Percentiles rank a stretch among this genome's conserved stretches.
Conservation (phyloP, 1,139 yeast species). For the Saccharomyces hybrid region DNA sequence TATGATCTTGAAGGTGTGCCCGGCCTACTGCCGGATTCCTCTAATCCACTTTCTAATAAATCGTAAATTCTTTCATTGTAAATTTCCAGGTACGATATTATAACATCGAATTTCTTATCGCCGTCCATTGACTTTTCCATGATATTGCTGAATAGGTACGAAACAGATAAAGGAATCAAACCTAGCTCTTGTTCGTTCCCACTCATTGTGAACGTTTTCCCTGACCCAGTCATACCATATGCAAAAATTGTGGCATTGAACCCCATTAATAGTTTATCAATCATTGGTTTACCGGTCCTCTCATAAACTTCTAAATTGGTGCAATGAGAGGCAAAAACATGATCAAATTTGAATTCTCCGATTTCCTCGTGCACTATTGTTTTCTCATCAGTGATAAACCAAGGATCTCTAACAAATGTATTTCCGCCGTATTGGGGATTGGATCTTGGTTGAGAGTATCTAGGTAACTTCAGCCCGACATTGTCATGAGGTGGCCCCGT, state of each 20-base stretch:
- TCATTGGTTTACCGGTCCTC: slow-evolving; percentile 52
- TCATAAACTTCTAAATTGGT: slow-evolving; percentile 57
- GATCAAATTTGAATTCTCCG: slow-evolving; percentile 65
- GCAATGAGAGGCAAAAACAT: slow-evolving; percentile 54
- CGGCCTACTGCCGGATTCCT: slow-evolving; percentile 12
- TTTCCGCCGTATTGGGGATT: neutral
- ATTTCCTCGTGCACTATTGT: slow-evolving; percentile 45
- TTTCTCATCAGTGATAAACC: slow-evolving; percentile 38
- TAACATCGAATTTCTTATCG: slow-evolving; percentile 38
- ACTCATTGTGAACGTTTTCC: slow-evolving; percentile 77
- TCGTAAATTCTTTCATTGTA: slow-evolving; percentile 85
- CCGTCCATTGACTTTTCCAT: slow-evolving; percentile 24
- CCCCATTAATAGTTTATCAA: slow-evolving; percentile 65
- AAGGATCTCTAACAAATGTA: slow-evolving; percentile 15
- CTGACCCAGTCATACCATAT: slow-evolving; percentile 94
- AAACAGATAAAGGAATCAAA: slow-evolving; percentile 65
- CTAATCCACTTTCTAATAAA: slow-evolving; percentile 38
- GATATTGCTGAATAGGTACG: slow-evolving; percentile 53
- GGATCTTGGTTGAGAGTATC: slow-evolving; percentile 37
- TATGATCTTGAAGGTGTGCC: slow-evolving; percentile 10
- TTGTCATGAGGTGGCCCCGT: neutral
- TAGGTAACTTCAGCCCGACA: neutral
- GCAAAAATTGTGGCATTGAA: slow-evolving; percentile 88
- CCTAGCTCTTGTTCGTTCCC: slow-evolving; percentile 68
- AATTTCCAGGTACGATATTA: slow-evolving; percentile 75